Evolutionary conservation across 2,329 filamentous ascomycete species (phyloP), one percentile per base, ranked within the genome.

Genomic region (Trichoderma sp.): DNA sequence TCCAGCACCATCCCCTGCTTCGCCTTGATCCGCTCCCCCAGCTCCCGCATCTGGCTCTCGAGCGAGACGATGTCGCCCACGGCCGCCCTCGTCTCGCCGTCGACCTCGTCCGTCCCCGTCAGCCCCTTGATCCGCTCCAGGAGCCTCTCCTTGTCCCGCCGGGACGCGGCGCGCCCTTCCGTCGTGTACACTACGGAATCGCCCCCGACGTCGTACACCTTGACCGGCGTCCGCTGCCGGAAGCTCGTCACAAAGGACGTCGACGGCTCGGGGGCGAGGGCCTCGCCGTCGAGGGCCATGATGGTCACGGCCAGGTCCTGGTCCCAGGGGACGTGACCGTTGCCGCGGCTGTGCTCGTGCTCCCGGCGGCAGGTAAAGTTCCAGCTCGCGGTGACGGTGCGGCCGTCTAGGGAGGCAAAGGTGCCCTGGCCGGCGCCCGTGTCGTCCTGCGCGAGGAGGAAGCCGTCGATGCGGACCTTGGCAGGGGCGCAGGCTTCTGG

Each of bases 281-380:
- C 26, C 43, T 64, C 54, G n/a, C 62, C 65, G 15, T 66, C 61
- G 5, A 66, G n/a, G 1, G 65, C 59, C 39, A 59, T 55, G 48
- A 66, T 58, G 9, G 57, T 65, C 30, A 66, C 30, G 4, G 24
- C 28, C 41, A 67, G 39, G 14, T 56, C 48, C 17, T 65, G 65
- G 15, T 62, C 65, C 63, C 62, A 34, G 30, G 30, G 30, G 7
- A 65, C 19, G 63, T n/a, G n/a, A n/a, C 5, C 28, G 9, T 9
- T 9, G 7, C 28, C 28, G 28, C 28, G 28, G 28, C 28, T 9
- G 54, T 34, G 57, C 63, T 15, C 45, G 52, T 57, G 17, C 26
- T 67, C 63, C 7, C 9, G 30, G 17, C n/a, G 52, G 63, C 63
- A 65, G 12, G 44, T 58, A n/a, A 67, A 67, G 52, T 51, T 67